Conservation (phyloP, 2,329 filamentous ascomycete species). For the Fusarium aywerte region DNA sequence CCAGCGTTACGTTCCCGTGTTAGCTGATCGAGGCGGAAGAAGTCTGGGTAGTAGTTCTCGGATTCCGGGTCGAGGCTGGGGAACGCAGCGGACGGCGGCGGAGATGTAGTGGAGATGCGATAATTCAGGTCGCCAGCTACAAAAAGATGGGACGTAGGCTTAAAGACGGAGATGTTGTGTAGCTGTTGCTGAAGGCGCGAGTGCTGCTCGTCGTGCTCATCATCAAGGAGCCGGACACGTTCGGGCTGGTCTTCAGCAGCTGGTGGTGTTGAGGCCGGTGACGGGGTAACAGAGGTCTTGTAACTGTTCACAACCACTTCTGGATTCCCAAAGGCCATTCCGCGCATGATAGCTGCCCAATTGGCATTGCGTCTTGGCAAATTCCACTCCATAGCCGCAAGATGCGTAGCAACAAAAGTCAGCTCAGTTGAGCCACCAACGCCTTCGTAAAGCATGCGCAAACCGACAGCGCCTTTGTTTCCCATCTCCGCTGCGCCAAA, state of each 20-base stretch:
- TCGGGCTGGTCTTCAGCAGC: conserved; percentile 45
- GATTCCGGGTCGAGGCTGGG: conserved; percentile 68
- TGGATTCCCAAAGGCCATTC: conserved; percentile 77
- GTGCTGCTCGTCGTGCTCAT: conserved; percentile 51
- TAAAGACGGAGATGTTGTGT: conserved; percentile 75
- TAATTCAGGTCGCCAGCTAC: conserved; percentile 96
- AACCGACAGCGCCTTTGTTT: conserved; percentile 91
- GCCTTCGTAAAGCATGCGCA: conserved; percentile 71
- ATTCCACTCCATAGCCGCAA: conserved; percentile 88
- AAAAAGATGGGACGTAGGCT: conserved; percentile 80
- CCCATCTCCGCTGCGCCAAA: conserved; percentile 90
- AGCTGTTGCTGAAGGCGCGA: conserved; percentile 57
- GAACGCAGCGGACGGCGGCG: conserved; percentile 70
- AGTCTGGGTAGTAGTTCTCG: conserved; percentile 69
- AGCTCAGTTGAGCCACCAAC: conserved; percentile 64
- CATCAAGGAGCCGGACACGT: conserved; percentile 50
- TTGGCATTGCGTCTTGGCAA: conserved; percentile 82
- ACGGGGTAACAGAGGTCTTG: conserved; percentile 41
- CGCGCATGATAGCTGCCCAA: conserved; percentile 85
- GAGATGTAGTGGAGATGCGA: conserved; percentile 76
- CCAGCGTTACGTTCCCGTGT: conserved; percentile 74
- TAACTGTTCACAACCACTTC: conserved; percentile 51
- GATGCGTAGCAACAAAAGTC: conserved; percentile 88
- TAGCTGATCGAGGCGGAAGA: conserved; percentile 83
- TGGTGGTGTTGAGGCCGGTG: conserved; percentile 38